Evolutionary conservation across 2,329 filamentous ascomycete genomes (phyloP), one percentile per base, ranked within the genome.

Genomic region (Talaromyces sp.): DNA sequence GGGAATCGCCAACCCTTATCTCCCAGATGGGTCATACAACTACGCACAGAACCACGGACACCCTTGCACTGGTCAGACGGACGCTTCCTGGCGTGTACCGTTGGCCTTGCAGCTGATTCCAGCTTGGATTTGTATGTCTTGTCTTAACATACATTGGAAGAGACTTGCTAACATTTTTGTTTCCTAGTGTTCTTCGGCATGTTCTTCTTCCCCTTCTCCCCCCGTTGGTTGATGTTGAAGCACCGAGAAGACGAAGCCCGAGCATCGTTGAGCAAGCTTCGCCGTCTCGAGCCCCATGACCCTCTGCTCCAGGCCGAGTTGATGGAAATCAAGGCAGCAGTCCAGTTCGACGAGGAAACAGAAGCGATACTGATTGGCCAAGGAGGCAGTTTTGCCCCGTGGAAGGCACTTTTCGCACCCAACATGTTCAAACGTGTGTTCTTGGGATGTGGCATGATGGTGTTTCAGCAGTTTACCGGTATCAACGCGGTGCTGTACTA

Each of bases 291-390:
- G 27, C 56, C 60, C 6, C 50, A 62, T 4, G 60, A 62, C 40
- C 60, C 60, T 56, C 50, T 62, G 16, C 47, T 92, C 52, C 82
- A 88, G 65, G 79, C 91, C 2, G 89, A 92, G 68, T 91, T 88
- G 69, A 81, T 90, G 33, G 89, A 92, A 72, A 92, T 92, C 76
- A 89, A 90, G 72, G 88, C 89, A 0, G 87, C 91, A 70, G 87
- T 85, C 0, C 71, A 88, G 7, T 92, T 92, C 66, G 89, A 92
- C 76, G 89, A 91, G 76, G 82, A 85, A 33, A 85, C 56, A 23
- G 51, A 47, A 51, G 56, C 56, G 18, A 56, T 59, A 34, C 47
- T 62, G 31, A 27, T 59, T n/a, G 60, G 60, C 84, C 1, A 79
- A 87, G 7, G 83, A 84, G 0, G 85, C 87, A 64, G 79, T 86